These are phyloP conservation scores for Scenedesmus sp. DNA, from an alignment of 163 green algal genomes.

Conservation along the genomic window DNA sequence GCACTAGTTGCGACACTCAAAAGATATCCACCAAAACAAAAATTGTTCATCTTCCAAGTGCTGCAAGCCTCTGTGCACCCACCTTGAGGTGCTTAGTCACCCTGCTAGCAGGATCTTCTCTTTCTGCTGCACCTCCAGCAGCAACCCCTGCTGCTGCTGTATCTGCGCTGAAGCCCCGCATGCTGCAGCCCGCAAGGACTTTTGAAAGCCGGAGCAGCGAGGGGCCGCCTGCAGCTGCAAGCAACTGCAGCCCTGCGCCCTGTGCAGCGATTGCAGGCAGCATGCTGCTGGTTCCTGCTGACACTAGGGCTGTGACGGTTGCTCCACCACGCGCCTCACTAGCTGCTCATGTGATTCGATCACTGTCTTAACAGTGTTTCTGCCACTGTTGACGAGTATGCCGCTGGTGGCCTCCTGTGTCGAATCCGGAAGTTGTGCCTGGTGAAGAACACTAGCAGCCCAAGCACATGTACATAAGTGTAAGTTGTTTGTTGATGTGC, in stretches of 20 bases:
- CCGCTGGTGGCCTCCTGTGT: not conserved
- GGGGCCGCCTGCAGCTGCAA: not conserved
- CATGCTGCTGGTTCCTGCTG: not conserved
- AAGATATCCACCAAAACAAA: too few relatives aligned
- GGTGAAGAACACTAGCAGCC: not conserved
- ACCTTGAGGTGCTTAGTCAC: conserved; percentile 51
- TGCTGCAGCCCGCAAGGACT: conserved; percentile 7
- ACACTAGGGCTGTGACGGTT: not conserved
- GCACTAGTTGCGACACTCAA: not conserved
- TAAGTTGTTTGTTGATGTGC: too few relatives aligned
- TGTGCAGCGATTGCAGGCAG: not conserved
- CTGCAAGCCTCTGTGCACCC: not conserved
- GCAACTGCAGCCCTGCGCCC: not conserved
- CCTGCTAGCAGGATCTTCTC: conserved; percentile 30
- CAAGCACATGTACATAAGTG: not conserved
- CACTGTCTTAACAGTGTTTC: not conserved
- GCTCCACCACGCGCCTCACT: not conserved
- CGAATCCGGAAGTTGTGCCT: not conserved
- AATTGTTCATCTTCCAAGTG: too few relatives aligned
- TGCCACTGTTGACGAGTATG: not conserved
- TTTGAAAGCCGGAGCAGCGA: not conserved
- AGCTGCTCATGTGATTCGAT: not conserved
- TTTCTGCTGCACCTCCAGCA: not conserved
- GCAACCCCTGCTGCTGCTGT: not conserved
- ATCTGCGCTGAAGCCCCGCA: not conserved